phyloP scores from a whole-genome alignment of 352 stramenopile genomes.

The Phytophthora sojae region DNA sequence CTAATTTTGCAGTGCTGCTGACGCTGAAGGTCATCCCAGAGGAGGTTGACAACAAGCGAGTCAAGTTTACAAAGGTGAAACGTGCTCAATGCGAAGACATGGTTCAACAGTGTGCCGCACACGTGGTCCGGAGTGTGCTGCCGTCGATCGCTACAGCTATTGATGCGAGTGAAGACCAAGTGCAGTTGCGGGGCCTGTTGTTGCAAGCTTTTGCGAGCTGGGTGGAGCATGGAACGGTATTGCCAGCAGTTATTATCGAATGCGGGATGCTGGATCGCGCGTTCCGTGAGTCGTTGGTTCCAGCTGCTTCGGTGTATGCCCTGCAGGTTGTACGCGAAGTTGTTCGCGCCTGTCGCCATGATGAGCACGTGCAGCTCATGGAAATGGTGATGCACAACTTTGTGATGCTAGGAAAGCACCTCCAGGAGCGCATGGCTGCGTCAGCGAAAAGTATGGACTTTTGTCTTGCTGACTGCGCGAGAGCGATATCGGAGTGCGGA shows the following conservation, averaged over 20 bases:
- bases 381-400: slow-evolving; percentile 84
- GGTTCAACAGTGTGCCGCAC: slow-evolving; percentile 66
- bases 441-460: slow-evolving; percentile 44
- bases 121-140: slow-evolving; percentile 69
- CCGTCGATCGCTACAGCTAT: slow-evolving; percentile 65
- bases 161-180: slow-evolving; percentile 60
- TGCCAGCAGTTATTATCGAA: slow-evolving; percentile 63
- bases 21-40: slow-evolving; percentile 82
- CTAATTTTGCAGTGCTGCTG: slow-evolving; percentile 79
- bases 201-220: slow-evolving; percentile 76
- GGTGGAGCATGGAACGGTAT: slow-evolving; percentile 76
- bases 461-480: slow-evolving; percentile 59
- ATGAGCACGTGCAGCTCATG: slow-evolving; percentile 75
- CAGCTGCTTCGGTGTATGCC: slow-evolving; percentile 50
- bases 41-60: slow-evolving; percentile 80
- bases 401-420: slow-evolving; percentile 69
- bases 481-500: slow-evolving; percentile 75
- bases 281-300: slow-evolving; percentile 61
- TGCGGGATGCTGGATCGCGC: slow-evolving; percentile 63
- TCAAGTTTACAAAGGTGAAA: slow-evolving; percentile 80
- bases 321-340: slow-evolving; percentile 75
- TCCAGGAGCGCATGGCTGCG: slow-evolving; percentile 44
- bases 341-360: slow-evolving; percentile 63
- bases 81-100: slow-evolving; percentile 70
- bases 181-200: slow-evolving; percentile 53